phyloP scores from a whole-genome alignment of 2,329 filamentous ascomycete genomes.

The Phyllosticta capitalensis region DNA sequence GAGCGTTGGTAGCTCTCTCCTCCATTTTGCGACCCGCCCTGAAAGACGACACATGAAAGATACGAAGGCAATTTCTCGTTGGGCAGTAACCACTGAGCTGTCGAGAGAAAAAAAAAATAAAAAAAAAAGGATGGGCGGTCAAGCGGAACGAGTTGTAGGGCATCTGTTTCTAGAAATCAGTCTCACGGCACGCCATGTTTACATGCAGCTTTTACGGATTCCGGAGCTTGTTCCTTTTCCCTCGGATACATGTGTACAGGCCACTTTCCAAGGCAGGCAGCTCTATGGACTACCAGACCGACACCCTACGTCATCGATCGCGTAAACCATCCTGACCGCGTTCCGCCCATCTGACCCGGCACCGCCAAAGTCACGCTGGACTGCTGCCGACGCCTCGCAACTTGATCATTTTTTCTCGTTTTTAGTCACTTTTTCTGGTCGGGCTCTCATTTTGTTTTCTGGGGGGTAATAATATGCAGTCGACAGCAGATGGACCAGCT shows the following conservation, averaged over 20 bases:
- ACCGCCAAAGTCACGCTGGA: not conserved
- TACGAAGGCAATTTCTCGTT: too few species aligned
- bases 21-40: not conserved
- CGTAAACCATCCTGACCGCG: not conserved
- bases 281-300: not conserved
- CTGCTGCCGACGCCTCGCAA: not conserved
- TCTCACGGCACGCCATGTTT: not conserved
- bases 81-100: too few species aligned
- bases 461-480: too few species aligned
- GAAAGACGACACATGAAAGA: not conserved
- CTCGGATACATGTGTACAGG: not conserved
- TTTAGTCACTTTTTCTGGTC: not conserved
- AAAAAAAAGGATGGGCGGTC: not conserved
- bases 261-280: not conserved
- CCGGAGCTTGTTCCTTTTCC: not conserved
- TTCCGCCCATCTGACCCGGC: not conserved
- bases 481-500: not conserved
- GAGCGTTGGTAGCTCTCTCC: not conserved
- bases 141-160: not conserved
- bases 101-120: not conserved
- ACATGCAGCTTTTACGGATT: not conserved
- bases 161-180: not conserved
- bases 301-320: not conserved
- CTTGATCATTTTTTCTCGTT: not conserved
- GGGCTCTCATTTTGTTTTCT: too few species aligned